These are phyloP conservation scores for Phytopythium kandeliae DNA, from an alignment of 352 stramenopile species.

Conservation along the genomic window DNA sequence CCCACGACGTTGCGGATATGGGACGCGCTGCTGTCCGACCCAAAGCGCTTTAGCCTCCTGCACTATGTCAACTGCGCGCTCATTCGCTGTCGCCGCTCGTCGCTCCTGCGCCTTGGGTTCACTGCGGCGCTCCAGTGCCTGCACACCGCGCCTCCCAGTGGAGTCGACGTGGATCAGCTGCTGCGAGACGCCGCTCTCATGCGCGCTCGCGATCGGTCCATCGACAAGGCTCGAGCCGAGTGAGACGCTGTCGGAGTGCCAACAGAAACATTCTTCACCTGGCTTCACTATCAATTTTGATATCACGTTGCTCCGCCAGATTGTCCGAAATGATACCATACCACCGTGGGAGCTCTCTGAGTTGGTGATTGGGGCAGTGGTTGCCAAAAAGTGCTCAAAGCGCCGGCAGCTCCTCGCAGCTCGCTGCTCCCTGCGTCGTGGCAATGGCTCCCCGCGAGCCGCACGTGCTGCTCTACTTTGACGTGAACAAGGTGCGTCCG, in stretches of 20 bases:
- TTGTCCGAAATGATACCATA: background rate
- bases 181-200: constrained; percentile 38
- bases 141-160: constrained; percentile 7
- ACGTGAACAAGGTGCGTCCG: constrained; percentile 66
- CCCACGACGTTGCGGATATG: constrained; percentile 45
- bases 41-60: constrained; percentile 62
- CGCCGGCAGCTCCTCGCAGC: no score
- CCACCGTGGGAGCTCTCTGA: background rate
- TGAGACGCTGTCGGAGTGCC: no score
- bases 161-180: constrained; percentile 26
- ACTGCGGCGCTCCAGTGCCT: constrained; percentile 32
- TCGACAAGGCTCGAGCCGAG: constrained; percentile 12
- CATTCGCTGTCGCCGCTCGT: constrained; percentile 36
- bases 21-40: constrained; percentile 51
- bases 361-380: background rate
- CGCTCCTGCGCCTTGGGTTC: constrained; percentile 36
- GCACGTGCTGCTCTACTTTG: constrained; percentile 71
- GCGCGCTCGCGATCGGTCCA: constrained; percentile 34
- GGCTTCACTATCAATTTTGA: constrained; percentile 3
- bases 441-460: constrained; percentile 7
- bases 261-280: no score
- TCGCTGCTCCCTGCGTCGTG: background rate
- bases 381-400: no score
- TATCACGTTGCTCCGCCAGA: no score
- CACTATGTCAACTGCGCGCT: constrained; percentile 61